Conservation (phyloP, 2,329 filamentous ascomycete species). For the Escovopsis weberi region DNA sequence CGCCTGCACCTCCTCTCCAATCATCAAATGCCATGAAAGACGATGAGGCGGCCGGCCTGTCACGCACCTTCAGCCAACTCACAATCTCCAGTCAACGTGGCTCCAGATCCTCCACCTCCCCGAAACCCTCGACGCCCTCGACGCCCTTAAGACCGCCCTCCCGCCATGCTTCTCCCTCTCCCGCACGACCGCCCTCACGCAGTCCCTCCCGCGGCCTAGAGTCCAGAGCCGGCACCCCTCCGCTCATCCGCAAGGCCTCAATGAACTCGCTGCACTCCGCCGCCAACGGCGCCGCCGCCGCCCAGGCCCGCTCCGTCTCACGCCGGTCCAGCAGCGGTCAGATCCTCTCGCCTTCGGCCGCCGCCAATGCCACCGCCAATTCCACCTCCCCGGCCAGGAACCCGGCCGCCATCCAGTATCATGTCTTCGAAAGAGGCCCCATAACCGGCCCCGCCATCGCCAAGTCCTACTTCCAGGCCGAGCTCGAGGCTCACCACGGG, state of each 20-base stretch:
- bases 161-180: conserved; percentile 25
- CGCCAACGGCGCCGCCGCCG: conserved; percentile 18
- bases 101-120: conserved; percentile 14
- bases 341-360: conserved; percentile 28
- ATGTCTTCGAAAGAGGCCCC: conserved; percentile 22
- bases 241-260: conserved; percentile 40
- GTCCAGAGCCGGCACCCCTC: conserved; percentile 34
- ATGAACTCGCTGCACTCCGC: conserved; percentile 40
- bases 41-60: conserved; percentile 20
- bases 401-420: conserved; percentile 8
- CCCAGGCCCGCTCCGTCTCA: conserved; percentile 21
- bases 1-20: conserved; percentile 21
- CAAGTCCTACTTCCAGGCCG: conserved; percentile 51
- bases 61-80: conserved; percentile 30
- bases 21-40: conserved; percentile 16
- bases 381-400: conserved; percentile 20
- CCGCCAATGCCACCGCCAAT: conserved; percentile 18
- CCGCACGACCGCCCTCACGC: conserved; percentile 23
- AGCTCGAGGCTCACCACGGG: conserved; percentile 49
- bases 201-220: conserved; percentile 28
- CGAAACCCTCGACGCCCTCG: conserved; percentile 10
- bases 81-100: conserved; percentile 23
- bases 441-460: conserved; percentile 45
- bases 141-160: conserved; percentile 23
- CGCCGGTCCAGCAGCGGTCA: conserved; percentile 35